phyloP scores from a whole-genome alignment of 139 green algal species.

The Picochlorum sp. region DNA sequence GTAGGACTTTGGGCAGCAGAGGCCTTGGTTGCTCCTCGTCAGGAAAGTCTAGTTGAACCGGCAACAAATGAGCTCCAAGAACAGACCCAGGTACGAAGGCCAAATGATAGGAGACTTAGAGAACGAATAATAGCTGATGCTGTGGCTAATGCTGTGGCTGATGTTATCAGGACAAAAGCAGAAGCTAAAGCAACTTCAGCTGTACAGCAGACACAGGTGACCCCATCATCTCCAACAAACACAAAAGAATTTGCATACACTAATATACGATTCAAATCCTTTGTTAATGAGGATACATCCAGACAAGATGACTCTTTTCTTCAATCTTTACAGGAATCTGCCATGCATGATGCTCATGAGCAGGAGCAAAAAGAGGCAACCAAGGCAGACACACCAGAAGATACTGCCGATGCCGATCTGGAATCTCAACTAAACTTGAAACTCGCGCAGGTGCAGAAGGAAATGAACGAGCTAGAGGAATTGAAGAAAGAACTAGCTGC shows the following conservation, averaged over 20 bases:
- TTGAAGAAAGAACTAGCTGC: background rate
- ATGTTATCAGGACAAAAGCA: constrained; percentile 8
- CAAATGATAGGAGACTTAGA: background rate
- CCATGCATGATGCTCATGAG: background rate
- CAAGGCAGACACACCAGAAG: background rate
- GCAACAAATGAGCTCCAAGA: no score
- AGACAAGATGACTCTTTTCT: constrained; percentile 1
- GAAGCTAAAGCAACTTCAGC: background rate
- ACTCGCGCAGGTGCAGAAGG: constrained; percentile 1
- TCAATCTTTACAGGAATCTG: constrained; percentile 7
- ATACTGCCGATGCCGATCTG: no score
- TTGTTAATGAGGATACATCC: background rate
- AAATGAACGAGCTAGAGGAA: constrained; percentile 1
- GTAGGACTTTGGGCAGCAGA: no score
- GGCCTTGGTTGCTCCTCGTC: no score
- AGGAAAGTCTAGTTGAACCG: no score
- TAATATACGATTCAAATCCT: constrained; percentile 8
- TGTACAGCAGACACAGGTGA: background rate
- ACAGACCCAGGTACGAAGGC: no score
- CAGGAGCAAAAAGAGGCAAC: background rate
- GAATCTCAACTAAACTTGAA: no score
- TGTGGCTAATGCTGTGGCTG: background rate
- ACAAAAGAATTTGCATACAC: constrained; percentile 15
- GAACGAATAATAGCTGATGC: background rate
- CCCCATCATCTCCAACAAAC: background rate